Conservation (phyloP, 441 rosid species). For the Metrosideros polymorpha region DNA sequence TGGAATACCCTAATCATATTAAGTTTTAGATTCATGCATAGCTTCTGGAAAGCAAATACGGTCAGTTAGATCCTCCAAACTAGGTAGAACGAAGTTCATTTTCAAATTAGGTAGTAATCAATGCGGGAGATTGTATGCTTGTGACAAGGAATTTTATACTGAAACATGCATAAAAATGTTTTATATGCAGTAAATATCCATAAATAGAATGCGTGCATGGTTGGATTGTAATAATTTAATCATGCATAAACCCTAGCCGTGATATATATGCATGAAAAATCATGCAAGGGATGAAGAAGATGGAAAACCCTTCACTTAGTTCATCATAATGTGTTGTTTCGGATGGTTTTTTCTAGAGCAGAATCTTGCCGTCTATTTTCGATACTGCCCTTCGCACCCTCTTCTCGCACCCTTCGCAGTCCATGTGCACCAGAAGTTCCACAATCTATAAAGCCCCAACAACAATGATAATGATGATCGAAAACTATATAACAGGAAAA, state of each 20-base stretch:
- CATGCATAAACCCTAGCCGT: not conserved
- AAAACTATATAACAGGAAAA: too few species aligned
- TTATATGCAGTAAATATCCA: not conserved
- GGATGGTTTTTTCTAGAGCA: not conserved
- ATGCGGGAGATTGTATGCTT: not conserved
- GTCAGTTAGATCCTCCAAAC: not conserved
- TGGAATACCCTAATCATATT: not conserved
- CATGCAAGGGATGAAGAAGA: not conserved
- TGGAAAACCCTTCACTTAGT: not conserved
- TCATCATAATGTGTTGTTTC: not conserved
- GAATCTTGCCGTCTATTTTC: conserved; percentile 48
- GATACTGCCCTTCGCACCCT: conserved; percentile 63
- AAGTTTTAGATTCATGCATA: not conserved
- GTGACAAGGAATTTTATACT: not conserved
- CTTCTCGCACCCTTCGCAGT: conserved; percentile 75
- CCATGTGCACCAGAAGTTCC: conserved; percentile 85
- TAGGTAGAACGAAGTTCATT: not conserved
- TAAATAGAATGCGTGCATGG: not conserved
- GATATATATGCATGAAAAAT: not conserved
- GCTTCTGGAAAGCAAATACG: not conserved
- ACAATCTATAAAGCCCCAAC: conserved; percentile 26
- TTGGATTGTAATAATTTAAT: not conserved
- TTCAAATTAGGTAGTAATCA: not conserved
- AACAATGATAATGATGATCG: not conserved
- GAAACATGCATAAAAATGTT: not conserved